Evolutionary conservation across 805 yeast genomes (phyloP).

Genomic region (Ogataea haglerorum): DNA sequence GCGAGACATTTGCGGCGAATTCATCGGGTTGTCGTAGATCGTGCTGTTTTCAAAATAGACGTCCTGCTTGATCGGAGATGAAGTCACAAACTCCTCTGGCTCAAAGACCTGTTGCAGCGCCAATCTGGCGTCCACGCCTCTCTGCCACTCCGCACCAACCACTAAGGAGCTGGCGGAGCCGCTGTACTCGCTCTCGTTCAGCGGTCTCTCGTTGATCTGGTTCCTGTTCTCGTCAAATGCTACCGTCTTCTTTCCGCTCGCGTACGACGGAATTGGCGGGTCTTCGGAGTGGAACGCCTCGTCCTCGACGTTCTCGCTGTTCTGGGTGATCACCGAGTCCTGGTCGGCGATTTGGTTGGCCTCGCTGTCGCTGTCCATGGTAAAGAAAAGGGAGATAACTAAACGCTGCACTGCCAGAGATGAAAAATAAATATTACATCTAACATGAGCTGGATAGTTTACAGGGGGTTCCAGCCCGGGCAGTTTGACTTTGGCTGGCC

Average conservation of each 20-base stretch:
- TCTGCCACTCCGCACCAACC: neutral
- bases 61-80: constrained; percentile 3
- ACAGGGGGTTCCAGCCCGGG: constrained; percentile 22
- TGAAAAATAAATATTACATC: neutral
- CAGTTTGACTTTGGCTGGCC: constrained; percentile 33
- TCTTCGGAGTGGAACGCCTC: constrained; percentile 12
- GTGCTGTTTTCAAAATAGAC: neutral
- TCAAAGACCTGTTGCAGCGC: neutral
- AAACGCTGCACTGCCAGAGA: constrained; percentile 8
- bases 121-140: neutral
- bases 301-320: constrained; percentile 11
- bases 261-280: constrained; percentile 15
- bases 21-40: constrained; percentile 6
- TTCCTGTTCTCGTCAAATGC: constrained; percentile 8
- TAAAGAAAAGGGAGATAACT: constrained; percentile 2
- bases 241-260: constrained; percentile 13
- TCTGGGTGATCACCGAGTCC: constrained; percentile 12
- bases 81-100: constrained; percentile 1
- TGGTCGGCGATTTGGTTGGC: constrained; percentile 14
- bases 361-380: constrained; percentile 13
- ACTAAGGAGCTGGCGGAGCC: neutral
- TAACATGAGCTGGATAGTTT: constrained; percentile 21
- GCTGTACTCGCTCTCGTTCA: neutral
- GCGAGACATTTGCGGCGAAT: constrained; percentile 1
- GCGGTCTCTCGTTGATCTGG: constrained; percentile 1